A percentile compares a stretch with the other conserved stretches of the same genome.
Conservation (phyloP, 2,329 filamentous ascomycete genomes). For the Chaetomium sp. region DNA sequence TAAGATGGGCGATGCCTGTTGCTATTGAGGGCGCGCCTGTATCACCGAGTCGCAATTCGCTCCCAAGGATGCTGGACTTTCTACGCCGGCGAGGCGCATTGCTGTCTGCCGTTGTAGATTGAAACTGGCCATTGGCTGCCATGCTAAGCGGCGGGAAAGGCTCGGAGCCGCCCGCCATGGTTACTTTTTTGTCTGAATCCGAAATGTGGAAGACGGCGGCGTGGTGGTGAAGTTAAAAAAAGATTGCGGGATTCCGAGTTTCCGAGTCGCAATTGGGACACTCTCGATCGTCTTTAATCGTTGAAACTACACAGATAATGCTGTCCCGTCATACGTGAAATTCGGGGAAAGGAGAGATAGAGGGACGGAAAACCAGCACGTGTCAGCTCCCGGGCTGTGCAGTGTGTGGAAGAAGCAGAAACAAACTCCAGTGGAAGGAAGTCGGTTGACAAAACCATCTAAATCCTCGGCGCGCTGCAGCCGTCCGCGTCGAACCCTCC, state of each 20-base stretch:
- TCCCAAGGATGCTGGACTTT: conserved; percentile 58
- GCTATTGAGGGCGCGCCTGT: conserved; percentile 58
- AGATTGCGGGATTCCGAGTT: neutral
- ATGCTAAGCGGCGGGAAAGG: conserved; percentile 59
- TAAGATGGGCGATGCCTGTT: conserved; percentile 53
- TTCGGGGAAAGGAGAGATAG: neutral
- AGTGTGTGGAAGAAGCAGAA: neutral
- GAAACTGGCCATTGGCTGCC: conserved; percentile 51
- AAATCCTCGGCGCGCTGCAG: neutral
- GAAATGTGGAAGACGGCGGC: neutral
- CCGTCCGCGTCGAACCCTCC: neutral
- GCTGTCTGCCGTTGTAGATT: conserved; percentile 44
- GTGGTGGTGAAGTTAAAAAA: neutral
- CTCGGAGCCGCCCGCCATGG: conserved; percentile 41
- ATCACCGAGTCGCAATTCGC: conserved; percentile 57
- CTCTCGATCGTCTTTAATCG: neutral
- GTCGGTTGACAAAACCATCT: no score
- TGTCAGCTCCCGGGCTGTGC: neutral
- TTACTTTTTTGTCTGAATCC: neutral
- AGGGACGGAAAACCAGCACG: neutral
- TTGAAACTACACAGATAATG: neutral
- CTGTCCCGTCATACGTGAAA: neutral
- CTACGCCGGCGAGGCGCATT: conserved; percentile 50
- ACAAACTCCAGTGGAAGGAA: neutral
- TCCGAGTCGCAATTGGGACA: conserved; percentile 3